Conservation (phyloP, 345 rosid species). For the Bretschneidera sinensis region DNA sequence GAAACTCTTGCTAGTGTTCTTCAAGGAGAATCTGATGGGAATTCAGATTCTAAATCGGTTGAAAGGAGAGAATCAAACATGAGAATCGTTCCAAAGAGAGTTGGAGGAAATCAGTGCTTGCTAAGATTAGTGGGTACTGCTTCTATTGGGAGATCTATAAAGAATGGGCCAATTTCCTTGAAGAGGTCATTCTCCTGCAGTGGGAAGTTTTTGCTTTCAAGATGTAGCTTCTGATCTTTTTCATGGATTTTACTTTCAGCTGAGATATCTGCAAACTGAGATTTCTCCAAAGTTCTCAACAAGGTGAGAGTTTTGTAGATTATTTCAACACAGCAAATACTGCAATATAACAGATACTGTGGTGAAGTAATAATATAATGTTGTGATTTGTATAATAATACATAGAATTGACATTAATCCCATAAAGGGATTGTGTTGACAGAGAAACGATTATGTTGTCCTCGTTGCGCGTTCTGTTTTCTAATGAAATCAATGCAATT, state of each 20-base stretch:
- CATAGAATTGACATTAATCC: too few species aligned
- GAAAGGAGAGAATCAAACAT: constrained; percentile 18
- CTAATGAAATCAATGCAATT: too few species aligned
- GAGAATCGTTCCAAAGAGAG: constrained; percentile 17
- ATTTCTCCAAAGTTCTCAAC: constrained; percentile 5
- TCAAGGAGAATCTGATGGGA: constrained; percentile 18
- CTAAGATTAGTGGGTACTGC: constrained; percentile 26
- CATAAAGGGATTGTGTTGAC: too few species aligned
- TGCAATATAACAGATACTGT: too few species aligned
- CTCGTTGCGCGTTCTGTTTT: too few species aligned
- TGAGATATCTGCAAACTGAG: neutral
- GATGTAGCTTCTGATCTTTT: neutral
- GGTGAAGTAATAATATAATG: too few species aligned
- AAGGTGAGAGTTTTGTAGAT: constrained; percentile 9
- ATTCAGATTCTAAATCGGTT: constrained; percentile 2
- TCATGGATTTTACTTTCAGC: neutral
- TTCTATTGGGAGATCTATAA: constrained; percentile 37
- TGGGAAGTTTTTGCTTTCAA: constrained; percentile 35
- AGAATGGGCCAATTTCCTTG: constrained; percentile 33
- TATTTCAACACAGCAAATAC: too few species aligned
- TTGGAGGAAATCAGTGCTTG: constrained; percentile 28
- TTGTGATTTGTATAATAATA: too few species aligned
- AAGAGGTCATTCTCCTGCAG: constrained; percentile 60
- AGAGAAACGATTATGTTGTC: too few species aligned
- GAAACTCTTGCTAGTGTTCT: constrained; percentile 22